Evolutionary conservation across 306 rosid species (phyloP), one percentile per base, ranked within the genome.

Genomic region (Cicer bijugum): DNA sequence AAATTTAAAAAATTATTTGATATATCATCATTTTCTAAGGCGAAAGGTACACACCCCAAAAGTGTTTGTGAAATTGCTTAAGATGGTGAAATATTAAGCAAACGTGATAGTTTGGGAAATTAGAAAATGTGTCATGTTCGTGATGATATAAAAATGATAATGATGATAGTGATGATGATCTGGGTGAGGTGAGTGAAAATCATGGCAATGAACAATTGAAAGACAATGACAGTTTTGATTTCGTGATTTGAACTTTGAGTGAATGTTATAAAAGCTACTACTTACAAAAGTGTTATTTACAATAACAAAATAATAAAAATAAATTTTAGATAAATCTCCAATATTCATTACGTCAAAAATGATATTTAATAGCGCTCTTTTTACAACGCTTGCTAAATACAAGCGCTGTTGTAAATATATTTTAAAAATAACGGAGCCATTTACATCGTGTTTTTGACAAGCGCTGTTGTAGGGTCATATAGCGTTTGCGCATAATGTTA

Each of bases 201-300:
- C 69, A 28, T 72, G 76, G 23, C 43, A 12, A 57, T 10, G 71
- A 78, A 17, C 59, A 67, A 68, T 57, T 33, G 62, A 84, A 63
- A 40, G 77, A 46, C 51, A 78, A 44, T 73, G 28, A 20, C 57
- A 73, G n/a, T 0, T 20, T 65, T n/a, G 8, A 39, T 5, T 50
- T 33, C 58, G 7, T 69, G 28, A 23, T 48, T 40, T 42, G 5
- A 53, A 53, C 12, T 58, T 6, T 64, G 67, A 2, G 12, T 42
- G 58, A 20, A 20, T 20, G 23, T 20, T 20, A 20, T 20, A 20
- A 20, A 20, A 20, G 23, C 23, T 20, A 2, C 2, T 20, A 20
- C 23, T 20, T 20, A 20, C 23, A 20, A 20, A 20, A 20, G 1
- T 20, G 23, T 1, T 20, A 20, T 20, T 20, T 20, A 20, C 23